These are phyloP conservation scores for Zoysia pacifica DNA, from an alignment of 176 grass and related monocot genomes.

Conservation along the genomic window DNA sequence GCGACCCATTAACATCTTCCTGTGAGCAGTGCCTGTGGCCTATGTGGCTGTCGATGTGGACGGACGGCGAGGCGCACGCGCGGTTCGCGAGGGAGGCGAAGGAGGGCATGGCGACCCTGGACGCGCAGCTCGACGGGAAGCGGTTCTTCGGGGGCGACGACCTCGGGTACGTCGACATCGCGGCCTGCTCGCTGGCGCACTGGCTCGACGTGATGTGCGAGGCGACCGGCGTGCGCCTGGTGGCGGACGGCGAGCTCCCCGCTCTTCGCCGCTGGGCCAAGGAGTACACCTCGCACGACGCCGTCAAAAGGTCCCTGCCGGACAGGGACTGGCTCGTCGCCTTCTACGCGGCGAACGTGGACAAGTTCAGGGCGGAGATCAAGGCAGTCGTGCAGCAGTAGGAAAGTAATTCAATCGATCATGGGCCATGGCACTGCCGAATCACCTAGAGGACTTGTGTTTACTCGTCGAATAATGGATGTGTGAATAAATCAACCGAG, in stretches of 20 bases:
- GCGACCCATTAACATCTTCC: not conserved
- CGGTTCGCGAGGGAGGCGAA: not conserved
- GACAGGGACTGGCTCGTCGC: not conserved
- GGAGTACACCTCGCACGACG: not conserved
- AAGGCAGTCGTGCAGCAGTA: not conserved
- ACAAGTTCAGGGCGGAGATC: not conserved
- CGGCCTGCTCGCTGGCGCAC: not conserved
- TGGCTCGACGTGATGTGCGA: not conserved
- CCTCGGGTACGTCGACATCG: slow-evolving; percentile 7
- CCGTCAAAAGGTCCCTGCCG: not conserved
- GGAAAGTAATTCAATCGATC: too few relatives aligned
- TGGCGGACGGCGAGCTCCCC: not conserved
- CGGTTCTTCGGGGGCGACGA: slow-evolving; percentile 22
- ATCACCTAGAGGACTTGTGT: too few relatives aligned
- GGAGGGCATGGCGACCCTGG: slow-evolving; percentile 11
- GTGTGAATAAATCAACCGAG: too few relatives aligned
- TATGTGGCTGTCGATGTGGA: slow-evolving; percentile 2
- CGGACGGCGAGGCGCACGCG: slow-evolving; percentile 15
- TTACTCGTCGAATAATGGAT: not conserved
- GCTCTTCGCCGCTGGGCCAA: not conserved
- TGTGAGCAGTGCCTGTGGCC: not conserved
- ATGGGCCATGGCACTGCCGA: too few relatives aligned
- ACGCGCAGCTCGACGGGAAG: not conserved
- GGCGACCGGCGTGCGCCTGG: not conserved
- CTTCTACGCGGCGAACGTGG: not conserved